Conservation (phyloP, 768 basidiomycete genomes). For the Mycena capillaripes region DNA sequence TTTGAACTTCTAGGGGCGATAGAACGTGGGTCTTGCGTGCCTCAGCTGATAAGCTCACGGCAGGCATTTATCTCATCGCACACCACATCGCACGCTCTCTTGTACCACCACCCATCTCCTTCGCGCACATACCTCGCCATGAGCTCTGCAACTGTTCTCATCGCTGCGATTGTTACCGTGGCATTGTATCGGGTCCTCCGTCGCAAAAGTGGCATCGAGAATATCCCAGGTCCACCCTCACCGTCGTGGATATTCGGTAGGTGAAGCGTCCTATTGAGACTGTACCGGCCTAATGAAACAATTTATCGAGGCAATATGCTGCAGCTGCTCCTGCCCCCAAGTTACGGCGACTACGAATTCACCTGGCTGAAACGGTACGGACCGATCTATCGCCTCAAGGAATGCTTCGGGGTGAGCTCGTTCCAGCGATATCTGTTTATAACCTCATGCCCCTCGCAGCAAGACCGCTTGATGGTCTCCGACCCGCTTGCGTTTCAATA, state of each 20-base stretch:
- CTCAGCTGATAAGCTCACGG: no score
- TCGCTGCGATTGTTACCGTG: neutral
- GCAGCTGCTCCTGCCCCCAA: neutral
- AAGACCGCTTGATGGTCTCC: slow-evolving; percentile 17
- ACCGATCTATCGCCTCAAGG: neutral
- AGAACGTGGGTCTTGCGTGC: no score
- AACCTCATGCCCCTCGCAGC: neutral
- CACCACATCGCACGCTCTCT: neutral
- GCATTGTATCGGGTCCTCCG: neutral
- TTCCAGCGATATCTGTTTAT: neutral
- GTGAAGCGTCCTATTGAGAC: neutral
- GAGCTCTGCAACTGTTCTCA: slow-evolving; percentile 1
- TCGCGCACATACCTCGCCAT: slow-evolving; percentile 1
- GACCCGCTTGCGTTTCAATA: neutral
- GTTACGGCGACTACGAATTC: slow-evolving; percentile 5
- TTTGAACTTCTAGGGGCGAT: no score
- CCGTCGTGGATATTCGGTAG: slow-evolving; percentile 6
- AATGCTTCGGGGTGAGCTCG: slow-evolving; percentile 21
- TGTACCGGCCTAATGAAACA: neutral
- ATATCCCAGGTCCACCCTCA: neutral
- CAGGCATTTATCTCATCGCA: no score
- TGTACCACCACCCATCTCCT: slow-evolving; percentile 1
- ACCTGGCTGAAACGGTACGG: slow-evolving; percentile 5
- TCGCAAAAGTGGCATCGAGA: neutral
- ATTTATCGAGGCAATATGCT: neutral